Base-by-base conservation (phyloP, 202 grass and related monocot species). In the Digitaria exilis region DNA sequence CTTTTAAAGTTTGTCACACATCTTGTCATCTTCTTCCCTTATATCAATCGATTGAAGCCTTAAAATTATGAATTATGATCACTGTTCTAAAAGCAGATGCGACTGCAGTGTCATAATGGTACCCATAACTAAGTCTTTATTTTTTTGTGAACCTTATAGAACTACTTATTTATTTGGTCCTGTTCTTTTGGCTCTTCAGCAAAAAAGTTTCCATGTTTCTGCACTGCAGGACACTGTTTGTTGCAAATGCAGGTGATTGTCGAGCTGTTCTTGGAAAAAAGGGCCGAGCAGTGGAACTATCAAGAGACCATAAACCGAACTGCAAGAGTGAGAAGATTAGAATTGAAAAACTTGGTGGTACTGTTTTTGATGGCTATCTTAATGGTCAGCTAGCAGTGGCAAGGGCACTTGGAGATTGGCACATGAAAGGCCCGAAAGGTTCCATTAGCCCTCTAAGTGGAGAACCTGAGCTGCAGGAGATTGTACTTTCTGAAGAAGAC, bases 201-300 rank as follows among this genome's bases (percentile, higher is more conserved):
- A n/a, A n/a, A n/a, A n/a, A n/a, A n/a, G n/a, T n/a, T n/a, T n/a
- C n/a, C 80, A 49, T 52, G 73, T 82, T 21, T 21, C 32, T 39
- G 19, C 9, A 63, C 19, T 81, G 72, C 76, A 96, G 93, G 82
- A 90, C 85, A 69, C 73, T 96, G 59, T 84, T 90, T 45, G 80
- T 96, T 55, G 90, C 93, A 19, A 96, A 96, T 82, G 90, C 88
- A 78, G 93, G 93, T 46, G 93, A 96, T 51, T 96, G 93, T 82
- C 87, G 90, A 79, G 93, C 93, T 7, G 93, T 96, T 31, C 64
- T 96, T 71, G 88, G 93, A 22, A 96, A 89, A 82, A 77, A 88
- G 46, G 93, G 93, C 24, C 85, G 90, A 65, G 90, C 93, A 5
- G 72, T 96, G 71, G 93, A 92, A 57, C 71, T 96, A 16, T 92